Percentiles rank a stretch among this genome's conserved stretches.
phyloP scores from a whole-genome alignment of 495 filamentous ascomycete genomes.

The Platismatia glauca region DNA sequence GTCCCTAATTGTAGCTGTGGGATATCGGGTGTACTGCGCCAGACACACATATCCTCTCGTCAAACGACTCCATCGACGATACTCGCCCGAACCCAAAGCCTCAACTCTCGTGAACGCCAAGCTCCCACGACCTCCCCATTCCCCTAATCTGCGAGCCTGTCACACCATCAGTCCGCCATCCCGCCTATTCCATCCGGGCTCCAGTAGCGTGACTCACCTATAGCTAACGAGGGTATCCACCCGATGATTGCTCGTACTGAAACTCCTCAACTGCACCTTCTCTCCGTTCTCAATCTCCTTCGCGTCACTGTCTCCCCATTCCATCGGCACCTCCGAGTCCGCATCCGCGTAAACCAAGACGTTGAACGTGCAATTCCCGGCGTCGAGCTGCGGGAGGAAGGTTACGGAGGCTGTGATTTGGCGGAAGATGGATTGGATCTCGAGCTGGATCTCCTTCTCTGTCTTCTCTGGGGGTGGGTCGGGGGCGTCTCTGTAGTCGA shows the following conservation, averaged over 20 bases:
- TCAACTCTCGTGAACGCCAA: neutral
- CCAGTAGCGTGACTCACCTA: slow-evolving; percentile 30
- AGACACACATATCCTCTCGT: too few relatives aligned
- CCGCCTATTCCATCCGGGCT: neutral
- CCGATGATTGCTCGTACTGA: slow-evolving; percentile 85
- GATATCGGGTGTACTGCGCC: too few relatives aligned
- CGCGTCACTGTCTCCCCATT: slow-evolving; percentile 97
- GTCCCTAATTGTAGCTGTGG: too few relatives aligned
- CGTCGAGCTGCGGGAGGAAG: slow-evolving; percentile 81
- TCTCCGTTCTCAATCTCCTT: slow-evolving; percentile 96
- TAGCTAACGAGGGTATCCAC: slow-evolving; percentile 96
- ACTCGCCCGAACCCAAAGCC: neutral
- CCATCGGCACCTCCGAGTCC: slow-evolving; percentile 90
- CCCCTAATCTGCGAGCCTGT: slow-evolving; percentile 12
- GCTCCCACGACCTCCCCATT: neutral
- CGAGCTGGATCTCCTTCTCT: slow-evolving; percentile 85
- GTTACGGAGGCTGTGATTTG: slow-evolving; percentile 98
- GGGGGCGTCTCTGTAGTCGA: slow-evolving; percentile 12
- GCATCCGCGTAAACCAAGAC: slow-evolving; percentile 96
- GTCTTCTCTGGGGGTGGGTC: slow-evolving; percentile 57
- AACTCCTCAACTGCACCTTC: slow-evolving; percentile 89
- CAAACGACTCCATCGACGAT: neutral
- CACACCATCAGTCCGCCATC: neutral
- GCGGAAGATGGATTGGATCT: slow-evolving; percentile 92
- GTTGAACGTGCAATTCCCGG: slow-evolving; percentile 92